Percentiles rank a stretch among this genome's conserved stretches.
Evolutionary conservation across 768 basidiomycete genomes (phyloP).

Genomic region (Tubosaeta brunneosetosa): DNA sequence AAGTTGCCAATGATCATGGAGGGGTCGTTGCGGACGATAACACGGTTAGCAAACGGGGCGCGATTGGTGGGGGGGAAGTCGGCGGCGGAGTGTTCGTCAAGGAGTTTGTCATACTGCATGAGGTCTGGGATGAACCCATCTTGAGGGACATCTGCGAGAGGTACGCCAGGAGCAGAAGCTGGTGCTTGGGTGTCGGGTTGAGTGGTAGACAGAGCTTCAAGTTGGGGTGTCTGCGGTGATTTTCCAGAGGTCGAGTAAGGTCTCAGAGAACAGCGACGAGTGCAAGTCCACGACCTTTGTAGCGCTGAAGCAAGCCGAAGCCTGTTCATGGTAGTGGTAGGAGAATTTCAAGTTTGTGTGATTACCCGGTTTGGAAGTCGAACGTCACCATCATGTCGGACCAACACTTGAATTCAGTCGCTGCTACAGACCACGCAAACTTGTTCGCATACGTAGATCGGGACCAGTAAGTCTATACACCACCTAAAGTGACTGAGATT

Average conservation of each 20-base stretch:
- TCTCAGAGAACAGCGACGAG: slow-evolving; percentile 3
- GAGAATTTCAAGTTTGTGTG: slow-evolving; percentile 5
- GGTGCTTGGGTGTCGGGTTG: not conserved
- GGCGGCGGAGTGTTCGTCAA: slow-evolving; percentile 55
- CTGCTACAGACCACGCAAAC: slow-evolving; percentile 47
- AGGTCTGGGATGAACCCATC: slow-evolving; percentile 50
- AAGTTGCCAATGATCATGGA: slow-evolving; percentile 51
- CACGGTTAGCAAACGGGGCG: slow-evolving; percentile 54
- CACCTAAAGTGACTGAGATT: not conserved
- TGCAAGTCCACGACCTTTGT: slow-evolving; percentile 6
- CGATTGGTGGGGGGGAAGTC: slow-evolving; percentile 50
- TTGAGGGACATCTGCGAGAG: slow-evolving; percentile 20
- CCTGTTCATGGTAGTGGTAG: slow-evolving; percentile 23
- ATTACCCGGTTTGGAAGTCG: slow-evolving; percentile 16
- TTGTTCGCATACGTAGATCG: slow-evolving; percentile 58
- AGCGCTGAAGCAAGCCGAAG: slow-evolving; percentile 15
- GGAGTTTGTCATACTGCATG: slow-evolving; percentile 54
- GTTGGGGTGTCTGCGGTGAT: not conserved
- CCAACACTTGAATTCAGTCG: slow-evolving; percentile 37
- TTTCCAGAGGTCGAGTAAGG: slow-evolving; percentile 16
- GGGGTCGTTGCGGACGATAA: slow-evolving; percentile 67
- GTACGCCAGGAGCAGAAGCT: slow-evolving; percentile 8
- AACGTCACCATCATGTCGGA: slow-evolving; percentile 8
- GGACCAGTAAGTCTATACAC: slow-evolving; percentile 47
- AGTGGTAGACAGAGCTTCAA: slow-evolving; percentile 2